These are phyloP conservation scores for Hyaloraphidium curvatum DNA, from an alignment of 192 early-diverging fungal species.

Conservation along the genomic window DNA sequence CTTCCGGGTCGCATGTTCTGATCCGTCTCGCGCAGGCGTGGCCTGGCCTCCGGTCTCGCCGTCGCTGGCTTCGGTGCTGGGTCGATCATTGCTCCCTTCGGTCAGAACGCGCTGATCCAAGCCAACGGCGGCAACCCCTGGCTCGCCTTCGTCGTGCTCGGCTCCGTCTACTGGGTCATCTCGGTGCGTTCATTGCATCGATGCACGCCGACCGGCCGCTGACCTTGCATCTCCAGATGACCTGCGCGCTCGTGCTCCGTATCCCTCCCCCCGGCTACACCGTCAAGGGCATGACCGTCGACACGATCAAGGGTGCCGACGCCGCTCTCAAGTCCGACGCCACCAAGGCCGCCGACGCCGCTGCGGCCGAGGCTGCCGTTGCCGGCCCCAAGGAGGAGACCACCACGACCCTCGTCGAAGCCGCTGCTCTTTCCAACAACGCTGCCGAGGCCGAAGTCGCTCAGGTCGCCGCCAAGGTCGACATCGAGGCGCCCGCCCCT, in stretches of 20 bases:
- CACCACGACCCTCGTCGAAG: neutral
- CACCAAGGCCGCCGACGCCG: neutral
- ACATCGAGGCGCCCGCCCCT: neutral
- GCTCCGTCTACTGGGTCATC: neutral
- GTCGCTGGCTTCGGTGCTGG: neutral
- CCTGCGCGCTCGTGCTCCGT: slow-evolving; percentile 29
- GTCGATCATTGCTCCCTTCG: neutral
- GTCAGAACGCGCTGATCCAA: neutral
- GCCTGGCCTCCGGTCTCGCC: slow-evolving; percentile 1
- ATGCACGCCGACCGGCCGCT: too few species aligned
- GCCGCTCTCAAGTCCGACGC: slow-evolving; percentile 4
- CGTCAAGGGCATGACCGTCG: slow-evolving; percentile 37
- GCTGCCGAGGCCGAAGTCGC: neutral
- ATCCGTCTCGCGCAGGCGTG: too few species aligned
- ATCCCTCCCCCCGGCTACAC: slow-evolving; percentile 45
- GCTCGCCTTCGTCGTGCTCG: slow-evolving; percentile 1
- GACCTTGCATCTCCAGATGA: too few species aligned
- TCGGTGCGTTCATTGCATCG: too few species aligned
- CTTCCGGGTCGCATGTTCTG: too few species aligned
- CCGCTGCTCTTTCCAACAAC: neutral
- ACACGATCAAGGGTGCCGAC: slow-evolving; percentile 12
- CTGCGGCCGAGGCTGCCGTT: neutral
- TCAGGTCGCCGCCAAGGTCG: slow-evolving; percentile 7
- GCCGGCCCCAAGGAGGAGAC: neutral
- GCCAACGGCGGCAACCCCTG: neutral